phyloP scores from a whole-genome alignment of 2,329 filamentous ascomycete genomes.

The Lasiodiplodia hormozganensis region DNA sequence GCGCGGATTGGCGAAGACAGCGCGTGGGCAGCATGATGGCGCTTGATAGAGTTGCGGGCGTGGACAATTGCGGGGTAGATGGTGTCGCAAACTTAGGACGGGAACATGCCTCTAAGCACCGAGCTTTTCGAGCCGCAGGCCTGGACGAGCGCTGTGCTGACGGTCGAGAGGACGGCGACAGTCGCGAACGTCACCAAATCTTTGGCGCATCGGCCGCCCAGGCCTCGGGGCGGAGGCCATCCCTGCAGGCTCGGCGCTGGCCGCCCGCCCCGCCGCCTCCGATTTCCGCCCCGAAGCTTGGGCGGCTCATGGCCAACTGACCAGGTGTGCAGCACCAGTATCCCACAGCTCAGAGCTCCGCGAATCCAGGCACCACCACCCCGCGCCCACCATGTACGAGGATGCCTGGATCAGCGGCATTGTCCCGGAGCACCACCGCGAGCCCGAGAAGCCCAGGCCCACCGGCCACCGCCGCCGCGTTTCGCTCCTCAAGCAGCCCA shows the following conservation, averaged over 20 bases:
- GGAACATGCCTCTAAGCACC: not conserved
- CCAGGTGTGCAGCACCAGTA: constrained; percentile 22
- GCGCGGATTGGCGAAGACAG: constrained; percentile 29
- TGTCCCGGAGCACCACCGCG: constrained; percentile 61
- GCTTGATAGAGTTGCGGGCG: not conserved
- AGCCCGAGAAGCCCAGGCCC: constrained; percentile 57
- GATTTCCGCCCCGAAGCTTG: constrained; percentile 1
- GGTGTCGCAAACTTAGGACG: not conserved
- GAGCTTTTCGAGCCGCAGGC: not conserved
- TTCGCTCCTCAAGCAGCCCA: constrained; percentile 67
- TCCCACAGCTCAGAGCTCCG: constrained; percentile 15
- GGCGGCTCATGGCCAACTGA: not conserved
- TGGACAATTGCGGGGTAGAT: not conserved
- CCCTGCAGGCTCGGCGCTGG: constrained; percentile 5
- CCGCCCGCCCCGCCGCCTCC: not conserved
- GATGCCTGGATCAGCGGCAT: constrained; percentile 82
- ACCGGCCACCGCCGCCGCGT: constrained; percentile 69
- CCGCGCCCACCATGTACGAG: constrained; percentile 70
- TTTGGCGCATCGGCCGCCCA: constrained; percentile 17
- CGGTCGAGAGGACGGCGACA: not conserved
- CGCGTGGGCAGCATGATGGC: constrained; percentile 26
- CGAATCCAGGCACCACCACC: constrained; percentile 11
- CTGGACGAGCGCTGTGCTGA: constrained; percentile 8
- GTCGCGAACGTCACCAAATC: constrained; percentile 24
- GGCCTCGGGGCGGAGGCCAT: constrained; percentile 1